Percentiles rank a stretch among this genome's conserved stretches.
Conservation (phyloP, 2,329 filamentous ascomycete genomes). For the Nemania serpens region DNA sequence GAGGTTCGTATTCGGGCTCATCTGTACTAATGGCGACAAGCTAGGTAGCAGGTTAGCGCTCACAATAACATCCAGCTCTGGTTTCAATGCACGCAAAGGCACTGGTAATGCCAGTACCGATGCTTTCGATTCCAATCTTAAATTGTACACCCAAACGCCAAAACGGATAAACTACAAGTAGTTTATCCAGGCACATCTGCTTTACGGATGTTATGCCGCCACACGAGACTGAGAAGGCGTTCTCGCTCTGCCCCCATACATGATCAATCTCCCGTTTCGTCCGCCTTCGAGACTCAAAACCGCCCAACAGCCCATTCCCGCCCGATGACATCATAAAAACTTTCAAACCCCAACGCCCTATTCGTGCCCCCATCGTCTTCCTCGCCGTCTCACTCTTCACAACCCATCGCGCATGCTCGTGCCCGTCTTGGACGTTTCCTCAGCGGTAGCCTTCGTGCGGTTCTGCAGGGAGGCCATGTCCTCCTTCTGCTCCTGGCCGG, state of each 20-base stretch:
- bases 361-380: neutral
- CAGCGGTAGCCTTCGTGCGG: constrained; percentile 59
- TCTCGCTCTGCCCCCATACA: neutral
- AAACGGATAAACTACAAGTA: neutral
- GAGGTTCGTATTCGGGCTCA: constrained; percentile 3
- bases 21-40: constrained; percentile 2
- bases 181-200: neutral
- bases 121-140: constrained; percentile 10
- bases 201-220: neutral
- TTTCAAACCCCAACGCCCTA: neutral
- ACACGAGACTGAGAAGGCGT: neutral
- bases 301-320: neutral
- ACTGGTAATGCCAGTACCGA: neutral
- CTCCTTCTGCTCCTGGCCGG: constrained; percentile 31
- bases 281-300: neutral
- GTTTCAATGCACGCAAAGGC: neutral
- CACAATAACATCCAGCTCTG: constrained; percentile 9
- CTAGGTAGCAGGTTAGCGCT: constrained; percentile 4
- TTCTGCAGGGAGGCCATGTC: constrained; percentile 59
- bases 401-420: constrained; percentile 54
- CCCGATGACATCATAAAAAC: neutral
- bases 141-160: constrained; percentile 6
- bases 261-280: neutral
- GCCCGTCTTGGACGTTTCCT: constrained; percentile 53
- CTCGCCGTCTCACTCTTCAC: constrained; percentile 33